A percentile compares a stretch with the other conserved stretches of the same genome.
phyloP scores from a whole-genome alignment of 257 asterid genomes.

The Gentiana dahurica region DNA sequence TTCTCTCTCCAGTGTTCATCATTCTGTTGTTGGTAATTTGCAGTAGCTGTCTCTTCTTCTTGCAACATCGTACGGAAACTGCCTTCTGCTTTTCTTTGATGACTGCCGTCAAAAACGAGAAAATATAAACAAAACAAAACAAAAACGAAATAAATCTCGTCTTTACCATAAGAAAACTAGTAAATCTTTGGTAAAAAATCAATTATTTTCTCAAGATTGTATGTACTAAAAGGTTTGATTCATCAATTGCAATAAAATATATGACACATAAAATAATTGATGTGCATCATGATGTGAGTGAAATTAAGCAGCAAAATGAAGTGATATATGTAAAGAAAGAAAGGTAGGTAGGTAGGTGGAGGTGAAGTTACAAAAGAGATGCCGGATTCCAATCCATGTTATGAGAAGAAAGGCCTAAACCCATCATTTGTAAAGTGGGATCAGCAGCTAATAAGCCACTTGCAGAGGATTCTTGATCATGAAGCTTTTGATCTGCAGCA shows the following conservation, averaged over 20 bases:
- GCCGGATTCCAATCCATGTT: conserved; percentile 58
- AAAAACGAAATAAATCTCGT: background rate
- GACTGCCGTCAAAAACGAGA: conserved; percentile 12
- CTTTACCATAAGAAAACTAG: no score
- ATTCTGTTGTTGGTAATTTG: conserved; percentile 28
- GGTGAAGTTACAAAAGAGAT: conserved; percentile 39
- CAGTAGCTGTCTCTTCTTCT: conserved; percentile 22
- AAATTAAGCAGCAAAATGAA: background rate
- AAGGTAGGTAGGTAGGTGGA: background rate
- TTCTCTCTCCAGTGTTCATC: conserved; percentile 48
- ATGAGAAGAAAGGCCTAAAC: conserved; percentile 59
- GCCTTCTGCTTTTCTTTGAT: conserved; percentile 36
- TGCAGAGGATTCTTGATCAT: conserved; percentile 17
- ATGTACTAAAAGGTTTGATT: no score
- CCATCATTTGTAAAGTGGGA: conserved; percentile 59
- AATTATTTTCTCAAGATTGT: no score
- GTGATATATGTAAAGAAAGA: background rate
- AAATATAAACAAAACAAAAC: background rate
- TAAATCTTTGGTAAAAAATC: no score
- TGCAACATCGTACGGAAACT: conserved; percentile 36
- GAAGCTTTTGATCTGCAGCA: conserved; percentile 11
- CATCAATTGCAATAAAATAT: no score
- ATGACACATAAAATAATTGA: no score
- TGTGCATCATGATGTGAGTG: background rate
- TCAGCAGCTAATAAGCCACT: conserved; percentile 17